Evolutionary conservation across 1,284 basidiomycete species (phyloP).

Genomic region (Ustilago esculenta): DNA sequence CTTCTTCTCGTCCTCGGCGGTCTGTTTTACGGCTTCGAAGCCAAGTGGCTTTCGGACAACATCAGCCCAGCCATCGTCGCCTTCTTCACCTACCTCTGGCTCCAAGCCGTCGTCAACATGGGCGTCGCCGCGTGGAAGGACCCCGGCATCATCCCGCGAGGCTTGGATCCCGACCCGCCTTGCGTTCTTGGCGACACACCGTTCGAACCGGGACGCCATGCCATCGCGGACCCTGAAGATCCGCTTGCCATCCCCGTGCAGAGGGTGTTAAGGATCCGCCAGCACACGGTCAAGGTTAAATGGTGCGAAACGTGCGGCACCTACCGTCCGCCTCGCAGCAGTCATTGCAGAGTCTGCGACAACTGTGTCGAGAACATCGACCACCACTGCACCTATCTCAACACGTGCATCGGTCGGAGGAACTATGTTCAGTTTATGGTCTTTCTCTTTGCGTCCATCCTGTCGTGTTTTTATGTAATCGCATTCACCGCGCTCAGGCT

Average conservation of each 20-base stretch:
- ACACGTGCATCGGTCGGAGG: conserved; percentile 65
- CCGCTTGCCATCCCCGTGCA: conserved; percentile 39
- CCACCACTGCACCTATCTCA: conserved; percentile 67
- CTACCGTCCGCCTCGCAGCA: conserved; percentile 63
- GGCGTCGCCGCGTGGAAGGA: conserved; percentile 59
- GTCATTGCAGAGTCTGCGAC: conserved; percentile 66
- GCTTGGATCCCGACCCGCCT: conserved; percentile 63
- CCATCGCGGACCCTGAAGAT: conserved; percentile 38
- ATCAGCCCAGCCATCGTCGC: conserved; percentile 55
- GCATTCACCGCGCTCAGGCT: conserved; percentile 40
- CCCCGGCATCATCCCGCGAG: conserved; percentile 64
- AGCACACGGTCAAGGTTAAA: conserved; percentile 46
- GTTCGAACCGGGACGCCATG: conserved; percentile 14
- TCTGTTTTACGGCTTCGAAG: conserved; percentile 61
- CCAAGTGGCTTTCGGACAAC: conserved; percentile 45
- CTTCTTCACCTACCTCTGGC: conserved; percentile 55
- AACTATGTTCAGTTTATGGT: conserved; percentile 66
- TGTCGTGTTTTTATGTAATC: conserved; percentile 26
- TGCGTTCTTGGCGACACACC: conserved; percentile 39
- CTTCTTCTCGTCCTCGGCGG: conserved; percentile 53
- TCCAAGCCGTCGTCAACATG: conserved; percentile 55
- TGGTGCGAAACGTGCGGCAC: conserved; percentile 66
- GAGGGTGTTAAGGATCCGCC: conserved; percentile 35
- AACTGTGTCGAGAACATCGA: conserved; percentile 67
- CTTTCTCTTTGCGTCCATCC: conserved; percentile 49